Percentiles rank a stretch among this genome's conserved stretches.
Conservation (phyloP, 169 alveolate species). For the Eimeria necatrix region DNA sequence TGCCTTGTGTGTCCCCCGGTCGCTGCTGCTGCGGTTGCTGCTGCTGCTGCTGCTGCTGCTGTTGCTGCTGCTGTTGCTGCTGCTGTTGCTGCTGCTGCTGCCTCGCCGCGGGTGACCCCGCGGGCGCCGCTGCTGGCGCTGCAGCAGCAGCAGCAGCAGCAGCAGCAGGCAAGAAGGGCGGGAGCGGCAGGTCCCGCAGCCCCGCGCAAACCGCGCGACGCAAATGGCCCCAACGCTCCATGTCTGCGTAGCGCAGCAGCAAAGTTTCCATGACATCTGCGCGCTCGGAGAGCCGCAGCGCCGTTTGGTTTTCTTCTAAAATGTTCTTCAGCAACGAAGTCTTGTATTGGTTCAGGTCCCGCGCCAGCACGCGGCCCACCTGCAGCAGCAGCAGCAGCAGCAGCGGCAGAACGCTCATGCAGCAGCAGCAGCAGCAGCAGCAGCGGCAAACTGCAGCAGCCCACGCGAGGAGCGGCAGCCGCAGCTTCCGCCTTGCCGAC, state of each 20-base stretch:
- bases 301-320: conserved; percentile 73
- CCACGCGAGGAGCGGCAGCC: background rate
- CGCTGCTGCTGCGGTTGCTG: conserved; percentile 23
- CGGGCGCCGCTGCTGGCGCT: conserved; percentile 63
- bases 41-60: conserved; percentile 43
- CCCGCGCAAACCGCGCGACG: conserved; percentile 39
- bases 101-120: background rate
- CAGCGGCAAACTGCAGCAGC: background rate
- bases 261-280: background rate
- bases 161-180: conserved; percentile 54
- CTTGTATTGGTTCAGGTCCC: conserved; percentile 63
- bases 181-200: conserved; percentile 43
- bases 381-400: background rate
- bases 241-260: conserved; percentile 61
- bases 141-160: background rate
- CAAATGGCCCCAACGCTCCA: conserved; percentile 78
- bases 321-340: conserved; percentile 26
- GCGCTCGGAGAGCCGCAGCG: conserved; percentile 65
- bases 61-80: conserved; percentile 6
- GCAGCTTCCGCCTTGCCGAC: too few relatives aligned
- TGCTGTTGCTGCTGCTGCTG: background rate
- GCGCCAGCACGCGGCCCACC: conserved; percentile 73
- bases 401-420: background rate
- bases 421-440: conserved; percentile 11
- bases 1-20: background rate